phyloP scores from a whole-genome alignment of 768 basidiomycete species.

The Termitomyces sp. region DNA sequence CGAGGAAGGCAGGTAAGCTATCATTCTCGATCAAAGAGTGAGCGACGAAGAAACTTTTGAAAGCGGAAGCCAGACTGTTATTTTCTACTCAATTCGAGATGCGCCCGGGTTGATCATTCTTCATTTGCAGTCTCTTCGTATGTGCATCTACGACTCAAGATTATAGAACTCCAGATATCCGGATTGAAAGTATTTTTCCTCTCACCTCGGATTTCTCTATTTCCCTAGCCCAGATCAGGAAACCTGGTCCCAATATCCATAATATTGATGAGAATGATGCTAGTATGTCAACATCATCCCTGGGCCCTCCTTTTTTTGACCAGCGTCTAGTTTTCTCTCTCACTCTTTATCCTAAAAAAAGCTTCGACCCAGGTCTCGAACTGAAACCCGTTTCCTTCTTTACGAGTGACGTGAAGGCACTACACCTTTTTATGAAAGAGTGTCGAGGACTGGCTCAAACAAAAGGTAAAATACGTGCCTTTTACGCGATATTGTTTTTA shows the following conservation, averaged over 20 bases:
- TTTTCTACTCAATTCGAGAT: not conserved
- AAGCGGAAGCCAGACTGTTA: no score
- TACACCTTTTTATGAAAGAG: constrained; percentile 45
- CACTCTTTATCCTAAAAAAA: constrained; percentile 43
- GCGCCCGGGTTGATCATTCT: not conserved
- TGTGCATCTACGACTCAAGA: constrained; percentile 31
- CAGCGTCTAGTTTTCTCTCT: constrained; percentile 45
- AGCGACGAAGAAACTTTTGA: not conserved
- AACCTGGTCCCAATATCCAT: constrained; percentile 23
- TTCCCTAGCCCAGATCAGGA: constrained; percentile 49
- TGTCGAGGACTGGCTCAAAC: constrained; percentile 51
- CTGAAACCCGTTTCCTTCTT: constrained; percentile 34
- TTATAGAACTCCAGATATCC: constrained; percentile 26
- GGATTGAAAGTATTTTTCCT: constrained; percentile 48
- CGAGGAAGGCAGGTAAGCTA: not conserved
- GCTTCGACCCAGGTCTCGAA: constrained; percentile 12
- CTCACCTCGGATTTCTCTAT: constrained; percentile 51
- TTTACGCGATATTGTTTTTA: constrained; percentile 10
- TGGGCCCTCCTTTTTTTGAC: not conserved
- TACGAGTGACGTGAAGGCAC: constrained; percentile 39
- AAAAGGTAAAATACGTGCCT: constrained; percentile 28
- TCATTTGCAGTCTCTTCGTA: constrained; percentile 37
- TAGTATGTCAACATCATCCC: not conserved
- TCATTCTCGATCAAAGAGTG: not conserved
- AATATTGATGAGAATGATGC: constrained; percentile 1